Base-by-base conservation (phyloP, 305 asterid genomes). In the Fraxinus albicans region DNA sequence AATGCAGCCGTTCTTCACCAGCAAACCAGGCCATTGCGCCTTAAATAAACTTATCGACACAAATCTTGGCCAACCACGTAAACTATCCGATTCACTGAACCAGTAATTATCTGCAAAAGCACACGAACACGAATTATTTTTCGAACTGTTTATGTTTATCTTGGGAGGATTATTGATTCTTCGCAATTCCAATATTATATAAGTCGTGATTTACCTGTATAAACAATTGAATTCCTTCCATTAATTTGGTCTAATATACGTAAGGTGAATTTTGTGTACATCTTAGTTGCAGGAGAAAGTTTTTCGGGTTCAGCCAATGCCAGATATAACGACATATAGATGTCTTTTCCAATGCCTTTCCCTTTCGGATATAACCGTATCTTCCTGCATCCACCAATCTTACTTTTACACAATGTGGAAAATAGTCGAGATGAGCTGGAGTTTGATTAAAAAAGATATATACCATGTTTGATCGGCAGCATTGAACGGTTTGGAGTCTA, bases 11-110 rank as follows among this genome's bases (percentile, higher is more conserved):
- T 89, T 86, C 50, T 82, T 91, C 77, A 89, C 81, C 67, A 89
- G 86, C 79, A 85, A 86, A 27, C 94, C 91, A 9, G 15, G 1
- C 27, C 38, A 44, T 1, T 86, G 40, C 40, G 2, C 25, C 77
- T 81, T 73, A 70, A 94, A 88, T 63, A 78, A 77, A 65, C 17
- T 83, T 17, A 81, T 82, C 1, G 94, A 83, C 42, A 87, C 77
- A 76, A 87, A 92, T 90, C 92, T 89, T 79, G 90, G 91, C 94
- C 96, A 91, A 10, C 94, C 95, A 19, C 87, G 79, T 19, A 77
- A 74, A 2, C 88, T 50, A 75, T 77, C 78, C 36, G 92, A 83
- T 74, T 84, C 75, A 65, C 88, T 88, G 90, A 85, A 94, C 98
- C 94, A 94, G 42, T 87, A 84, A 34, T 70, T 91, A 77, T 79